phyloP scores from a whole-genome alignment of 345 rosid genomes.

The Excoecaria cochinchinensis region DNA sequence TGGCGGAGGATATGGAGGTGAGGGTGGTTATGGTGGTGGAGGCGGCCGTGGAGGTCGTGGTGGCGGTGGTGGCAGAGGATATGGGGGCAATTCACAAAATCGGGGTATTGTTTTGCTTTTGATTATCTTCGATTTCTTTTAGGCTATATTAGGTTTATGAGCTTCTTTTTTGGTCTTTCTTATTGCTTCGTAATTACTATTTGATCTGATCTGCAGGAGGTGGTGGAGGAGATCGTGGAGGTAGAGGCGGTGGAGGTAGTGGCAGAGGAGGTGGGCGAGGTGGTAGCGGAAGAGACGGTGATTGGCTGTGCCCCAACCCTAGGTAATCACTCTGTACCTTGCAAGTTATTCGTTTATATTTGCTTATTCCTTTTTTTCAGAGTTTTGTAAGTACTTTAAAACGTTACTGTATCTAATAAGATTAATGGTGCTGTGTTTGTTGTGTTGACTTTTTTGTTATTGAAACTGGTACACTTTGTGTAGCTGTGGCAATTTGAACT shows the following conservation, averaged over 20 bases:
- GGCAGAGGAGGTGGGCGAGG: slow-evolving; percentile 50
- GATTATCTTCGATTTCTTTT: slow-evolving; percentile 4
- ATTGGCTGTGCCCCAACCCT: slow-evolving; percentile 92
- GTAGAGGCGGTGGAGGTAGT: slow-evolving; percentile 67
- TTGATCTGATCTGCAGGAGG: slow-evolving; percentile 30
- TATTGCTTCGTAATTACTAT: not conserved
- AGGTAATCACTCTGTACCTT: slow-evolving; percentile 39
- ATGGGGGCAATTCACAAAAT: slow-evolving; percentile 29
- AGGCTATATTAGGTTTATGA: not conserved
- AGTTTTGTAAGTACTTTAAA: not conserved
- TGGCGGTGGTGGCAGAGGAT: slow-evolving; percentile 22
- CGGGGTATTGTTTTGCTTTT: slow-evolving; percentile 39
- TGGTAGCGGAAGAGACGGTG: slow-evolving; percentile 90
- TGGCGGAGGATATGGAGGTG: slow-evolving; percentile 34
- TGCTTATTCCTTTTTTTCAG: not conserved
- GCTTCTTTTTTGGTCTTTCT: not conserved
- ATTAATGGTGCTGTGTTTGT: not conserved
- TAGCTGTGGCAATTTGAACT: slow-evolving; percentile 97
- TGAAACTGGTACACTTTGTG: slow-evolving; percentile 40
- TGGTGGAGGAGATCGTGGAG: slow-evolving; percentile 50
- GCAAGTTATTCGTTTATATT: slow-evolving; percentile 4
- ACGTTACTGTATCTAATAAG: not conserved
- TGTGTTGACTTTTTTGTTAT: slow-evolving; percentile 14
- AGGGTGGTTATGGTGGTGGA: slow-evolving; percentile 29
- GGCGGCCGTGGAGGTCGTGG: slow-evolving; percentile 26